Evolutionary conservation across 305 asterid species (phyloP), one percentile per base, ranked within the genome.

Genomic region (Salvia sclarea): DNA sequence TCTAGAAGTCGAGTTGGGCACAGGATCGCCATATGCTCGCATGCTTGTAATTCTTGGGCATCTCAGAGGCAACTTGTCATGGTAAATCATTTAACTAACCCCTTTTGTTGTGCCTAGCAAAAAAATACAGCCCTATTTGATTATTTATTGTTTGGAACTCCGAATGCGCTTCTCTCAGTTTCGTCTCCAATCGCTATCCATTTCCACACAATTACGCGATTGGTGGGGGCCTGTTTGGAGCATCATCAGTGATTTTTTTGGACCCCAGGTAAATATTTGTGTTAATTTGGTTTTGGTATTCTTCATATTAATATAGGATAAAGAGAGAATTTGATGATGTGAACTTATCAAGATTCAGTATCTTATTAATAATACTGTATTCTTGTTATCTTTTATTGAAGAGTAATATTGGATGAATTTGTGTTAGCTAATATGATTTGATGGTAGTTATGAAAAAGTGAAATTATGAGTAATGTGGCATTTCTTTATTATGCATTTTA

Each of bases 51-150:
- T 47, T 50, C 49, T 38, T 53, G 38, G 54, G 65, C 76, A 43
- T 37, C 30, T 28, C 35, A 0, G 16, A 59, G 70, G 60, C 12
- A 72, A 50, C 75, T 53, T 38, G 24, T 21, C 33, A 52, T 59
- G 76, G 78, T 79, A 59, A 58, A 16, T 43, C 62, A 62, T 53
- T 61, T 58, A 16, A 31, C 50, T 37, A 14, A 40, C 49, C 44
- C 41, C 66, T 71, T 55, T 13, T 20, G 8, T 43, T 35, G 25
- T 66, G 45, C 37, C 44, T 45, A 35, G 40, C 6, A 16, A 41
- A 41, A 3, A 41, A 21, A 14, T 16, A 6, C 52, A 16, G 22
- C 10, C n/a, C n/a, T n/a, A n/a, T n/a, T n/a, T n/a, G n/a, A n/a
- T n/a, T n/a, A n/a, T n/a, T 47, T 47, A 3, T 7, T 41, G 12